These are phyloP conservation scores for Hypoxylon rubiginosum DNA, from an alignment of 2,329 filamentous ascomycete species.

Conservation along the genomic window DNA sequence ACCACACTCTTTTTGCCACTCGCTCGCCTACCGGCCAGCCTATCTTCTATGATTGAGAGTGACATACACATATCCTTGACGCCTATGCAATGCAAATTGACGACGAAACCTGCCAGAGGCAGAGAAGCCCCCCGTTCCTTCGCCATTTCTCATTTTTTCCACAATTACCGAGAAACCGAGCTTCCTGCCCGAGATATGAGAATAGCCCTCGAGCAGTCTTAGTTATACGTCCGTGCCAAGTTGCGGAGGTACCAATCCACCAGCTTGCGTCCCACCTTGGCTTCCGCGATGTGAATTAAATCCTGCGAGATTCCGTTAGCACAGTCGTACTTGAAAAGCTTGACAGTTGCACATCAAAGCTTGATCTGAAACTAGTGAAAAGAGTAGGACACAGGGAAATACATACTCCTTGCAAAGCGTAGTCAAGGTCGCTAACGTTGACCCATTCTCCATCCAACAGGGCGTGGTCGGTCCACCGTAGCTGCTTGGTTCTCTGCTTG, in stretches of 20 bases:
- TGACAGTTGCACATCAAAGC: slow-evolving; percentile 42
- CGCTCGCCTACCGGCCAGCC: slow-evolving; percentile 31
- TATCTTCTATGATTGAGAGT: slow-evolving; percentile 40
- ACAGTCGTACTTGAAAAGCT: slow-evolving; percentile 44
- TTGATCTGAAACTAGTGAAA: slow-evolving; percentile 20
- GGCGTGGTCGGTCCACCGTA: slow-evolving; percentile 91
- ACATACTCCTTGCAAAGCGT: slow-evolving; percentile 92
- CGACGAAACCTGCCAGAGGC: slow-evolving; percentile 48
- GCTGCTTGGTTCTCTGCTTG: slow-evolving; percentile 98
- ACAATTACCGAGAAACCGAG: slow-evolving; percentile 23
- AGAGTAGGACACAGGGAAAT: slow-evolving; percentile 21
- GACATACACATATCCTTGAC: slow-evolving; percentile 51
- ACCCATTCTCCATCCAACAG: slow-evolving; percentile 92
- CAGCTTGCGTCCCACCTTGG: slow-evolving; percentile 95
- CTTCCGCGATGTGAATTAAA: slow-evolving; percentile 98
- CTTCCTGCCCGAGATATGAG: slow-evolving; percentile 8
- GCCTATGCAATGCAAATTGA: slow-evolving; percentile 57
- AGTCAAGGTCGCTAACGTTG: slow-evolving; percentile 95
- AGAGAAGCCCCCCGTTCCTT: slow-evolving; percentile 39
- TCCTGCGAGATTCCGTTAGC: slow-evolving; percentile 68
- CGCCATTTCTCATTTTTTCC: slow-evolving; percentile 36
- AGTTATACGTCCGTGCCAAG: slow-evolving; percentile 92
- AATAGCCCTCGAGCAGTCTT: slow-evolving; percentile 37
- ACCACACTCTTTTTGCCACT: slow-evolving; percentile 35
- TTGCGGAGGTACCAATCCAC: slow-evolving; percentile 99